These are phyloP conservation scores for Cryptococcus sp. DNA, from an alignment of 1,284 basidiomycete species.

Conservation along the genomic window DNA sequence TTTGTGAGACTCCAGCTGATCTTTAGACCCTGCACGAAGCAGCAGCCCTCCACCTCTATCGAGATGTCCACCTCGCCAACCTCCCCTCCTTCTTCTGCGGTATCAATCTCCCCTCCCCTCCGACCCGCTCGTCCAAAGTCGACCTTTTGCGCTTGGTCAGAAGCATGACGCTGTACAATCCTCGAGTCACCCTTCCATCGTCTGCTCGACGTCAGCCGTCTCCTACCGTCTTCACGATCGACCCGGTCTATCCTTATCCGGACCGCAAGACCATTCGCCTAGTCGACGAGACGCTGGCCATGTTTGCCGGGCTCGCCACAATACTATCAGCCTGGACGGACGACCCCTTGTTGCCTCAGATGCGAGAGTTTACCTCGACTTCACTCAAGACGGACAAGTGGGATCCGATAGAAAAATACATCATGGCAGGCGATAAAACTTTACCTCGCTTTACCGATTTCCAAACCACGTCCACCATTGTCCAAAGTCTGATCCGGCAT, in stretches of 20 bases:
- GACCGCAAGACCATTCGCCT: slow-evolving; percentile 4
- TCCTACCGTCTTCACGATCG: slow-evolving; percentile 6
- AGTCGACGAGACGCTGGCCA: slow-evolving; percentile 2
- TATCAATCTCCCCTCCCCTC: background rate
- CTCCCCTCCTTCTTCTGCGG: slow-evolving; percentile 5
- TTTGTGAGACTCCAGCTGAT: background rate
- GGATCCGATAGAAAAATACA: slow-evolving; percentile 3
- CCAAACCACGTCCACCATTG: slow-evolving; percentile 9
- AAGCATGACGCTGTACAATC: slow-evolving; percentile 6
- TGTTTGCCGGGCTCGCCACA: background rate
- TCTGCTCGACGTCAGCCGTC: slow-evolving; percentile 3
- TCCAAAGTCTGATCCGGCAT: slow-evolving; percentile 5
- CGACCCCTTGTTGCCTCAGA: background rate
- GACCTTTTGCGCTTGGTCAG: background rate
- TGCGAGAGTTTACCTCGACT: slow-evolving; percentile 3
- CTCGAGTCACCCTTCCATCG: background rate
- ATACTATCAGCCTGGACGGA: background rate
- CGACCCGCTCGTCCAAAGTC: background rate
- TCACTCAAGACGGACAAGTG: slow-evolving; percentile 4
- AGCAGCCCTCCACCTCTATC: slow-evolving; percentile 3
- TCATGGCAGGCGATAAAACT: background rate
- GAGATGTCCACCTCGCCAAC: slow-evolving; percentile 1
- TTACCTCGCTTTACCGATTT: background rate
- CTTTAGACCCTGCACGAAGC: slow-evolving; percentile 8
- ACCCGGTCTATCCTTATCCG: slow-evolving; percentile 5